Evolutionary conservation across 2,329 filamentous ascomycete genomes (phyloP), one percentile per base, ranked within the genome.

Genomic region (Fusarium cicatricum): DNA sequence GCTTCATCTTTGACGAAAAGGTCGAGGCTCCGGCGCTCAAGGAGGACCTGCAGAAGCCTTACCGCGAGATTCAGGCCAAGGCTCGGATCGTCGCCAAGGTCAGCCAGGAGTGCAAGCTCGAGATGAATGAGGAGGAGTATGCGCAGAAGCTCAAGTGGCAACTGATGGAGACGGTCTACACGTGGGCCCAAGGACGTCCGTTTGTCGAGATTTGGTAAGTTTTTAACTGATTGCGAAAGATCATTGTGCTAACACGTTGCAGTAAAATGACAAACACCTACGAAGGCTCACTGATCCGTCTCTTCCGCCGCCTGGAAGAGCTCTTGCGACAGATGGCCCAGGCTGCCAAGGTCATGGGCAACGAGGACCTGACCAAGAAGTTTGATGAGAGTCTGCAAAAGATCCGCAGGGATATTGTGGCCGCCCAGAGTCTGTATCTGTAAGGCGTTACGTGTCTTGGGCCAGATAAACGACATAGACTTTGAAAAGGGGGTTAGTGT

Each of bases 201-300:
- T 99, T 99, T 79, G 87, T 90, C 1, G 88, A 97, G 67, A 97
- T 99, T 60, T 98, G 95, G 94, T 97, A 85, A 71, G 91, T 85
- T 31, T 23, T 43, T 26, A 47, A 28, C n/a, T 21, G 15, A n/a
- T 41, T 26, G 4, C 6, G 9, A 11, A 12, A 29, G 15, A 31
- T 42, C 4, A 2, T 11, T 44, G n/a, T 28, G 31, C 70, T 72
- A 43, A 73, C 70, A 37, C 42, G 36, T 21, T 41, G 8, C 61
- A 96, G 94, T 78, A 96, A 96, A 91, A 97, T 99, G 93, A 98
- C 95, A 23, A 94, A 97, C 69, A 91, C 94, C 23, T 99, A 97
- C 76, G 95, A 99, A 79, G 95, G 95, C 56, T 97, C 92, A 54
- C 80, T 99, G 58, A 98, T 99, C 68, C 92, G 95, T 42, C 87